Evolutionary conservation across 2,329 filamentous ascomycete species (phyloP).

Genomic region (Colletotrichum sp.): DNA sequence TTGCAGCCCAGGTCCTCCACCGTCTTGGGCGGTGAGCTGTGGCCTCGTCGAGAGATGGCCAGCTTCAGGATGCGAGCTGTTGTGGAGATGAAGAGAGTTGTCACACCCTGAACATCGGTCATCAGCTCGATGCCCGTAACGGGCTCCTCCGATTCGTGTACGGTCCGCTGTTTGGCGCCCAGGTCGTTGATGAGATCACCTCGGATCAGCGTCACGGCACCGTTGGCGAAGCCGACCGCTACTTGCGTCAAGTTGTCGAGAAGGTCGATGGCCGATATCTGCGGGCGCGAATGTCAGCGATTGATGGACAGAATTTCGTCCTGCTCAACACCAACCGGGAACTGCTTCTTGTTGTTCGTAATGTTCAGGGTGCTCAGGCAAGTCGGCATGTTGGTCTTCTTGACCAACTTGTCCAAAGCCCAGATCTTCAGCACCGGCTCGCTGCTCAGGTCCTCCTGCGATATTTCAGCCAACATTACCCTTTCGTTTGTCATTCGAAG

Average conservation of each 20-base stretch:
- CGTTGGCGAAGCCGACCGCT: conserved; percentile 94
- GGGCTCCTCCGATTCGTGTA: conserved; percentile 96
- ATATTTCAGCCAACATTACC: background rate
- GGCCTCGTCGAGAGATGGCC: conserved; percentile 84
- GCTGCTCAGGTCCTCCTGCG: conserved; percentile 80
- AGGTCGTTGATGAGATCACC: conserved; percentile 96
- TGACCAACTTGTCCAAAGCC: conserved; percentile 92
- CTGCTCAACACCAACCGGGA: conserved; percentile 67
- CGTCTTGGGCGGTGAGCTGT: conserved; percentile 86
- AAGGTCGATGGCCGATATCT: conserved; percentile 88
- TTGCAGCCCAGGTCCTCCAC: conserved; percentile 90
- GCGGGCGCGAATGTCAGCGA: background rate
- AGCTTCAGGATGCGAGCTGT: conserved; percentile 87
- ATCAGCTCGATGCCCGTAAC: conserved; percentile 88
- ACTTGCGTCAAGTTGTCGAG: conserved; percentile 90
- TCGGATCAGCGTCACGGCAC: conserved; percentile 89
- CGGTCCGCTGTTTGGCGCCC: conserved; percentile 90
- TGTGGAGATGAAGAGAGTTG: conserved; percentile 90
- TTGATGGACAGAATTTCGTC: too few relatives aligned
- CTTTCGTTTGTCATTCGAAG: background rate
- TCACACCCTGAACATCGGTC: conserved; percentile 59
- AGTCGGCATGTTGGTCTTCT: conserved; percentile 88
- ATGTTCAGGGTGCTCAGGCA: conserved; percentile 87
- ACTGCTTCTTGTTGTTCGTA: conserved; percentile 89
- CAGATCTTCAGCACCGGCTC: conserved; percentile 96